Percentiles rank a stretch among this genome's conserved stretches.
Evolutionary conservation across 768 basidiomycete genomes (phyloP).

Genomic region (Boletus vinaceobasis): DNA sequence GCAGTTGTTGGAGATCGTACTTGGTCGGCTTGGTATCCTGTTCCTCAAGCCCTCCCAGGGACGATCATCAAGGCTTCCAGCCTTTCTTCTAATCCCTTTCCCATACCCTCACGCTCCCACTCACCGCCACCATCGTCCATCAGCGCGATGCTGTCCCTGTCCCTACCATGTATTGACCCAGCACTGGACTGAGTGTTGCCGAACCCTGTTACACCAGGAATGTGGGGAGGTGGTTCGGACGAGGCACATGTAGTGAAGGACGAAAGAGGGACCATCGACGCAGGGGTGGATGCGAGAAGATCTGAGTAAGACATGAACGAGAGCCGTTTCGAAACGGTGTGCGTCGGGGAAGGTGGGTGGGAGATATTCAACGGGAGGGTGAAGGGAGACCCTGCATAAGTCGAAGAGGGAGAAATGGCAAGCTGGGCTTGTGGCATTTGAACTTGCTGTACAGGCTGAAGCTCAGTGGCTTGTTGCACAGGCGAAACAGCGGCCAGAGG

Average conservation of each 20-base stretch:
- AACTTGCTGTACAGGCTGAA: conserved; percentile 13
- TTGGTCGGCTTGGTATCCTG: not conserved
- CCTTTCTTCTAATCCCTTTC: conserved; percentile 78
- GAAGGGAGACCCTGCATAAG: conserved; percentile 28
- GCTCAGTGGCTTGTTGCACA: conserved; percentile 19
- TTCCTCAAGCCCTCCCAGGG: conserved; percentile 23
- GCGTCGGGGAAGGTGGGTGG: conserved; percentile 47
- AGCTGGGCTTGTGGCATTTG: conserved; percentile 8
- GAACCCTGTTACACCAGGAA: conserved; percentile 55
- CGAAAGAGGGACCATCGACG: conserved; percentile 66
- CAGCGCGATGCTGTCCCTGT: conserved; percentile 42
- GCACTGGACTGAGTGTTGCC: conserved; percentile 28
- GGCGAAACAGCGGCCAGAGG: conserved; percentile 23
- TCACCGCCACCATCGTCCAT: conserved; percentile 74
- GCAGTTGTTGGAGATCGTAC: not conserved
- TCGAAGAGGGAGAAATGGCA: conserved; percentile 22
- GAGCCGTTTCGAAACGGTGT: conserved; percentile 58
- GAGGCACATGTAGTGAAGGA: conserved; percentile 65
- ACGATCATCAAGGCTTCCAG: conserved; percentile 55
- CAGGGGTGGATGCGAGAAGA: conserved; percentile 73
- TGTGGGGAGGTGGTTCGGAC: conserved; percentile 69
- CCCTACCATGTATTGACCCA: conserved; percentile 26
- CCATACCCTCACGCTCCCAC: conserved; percentile 84
- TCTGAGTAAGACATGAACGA: conserved; percentile 91
- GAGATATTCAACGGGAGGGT: conserved; percentile 21